Conservation (phyloP, 768 basidiomycete species). For the Rhodotorula kratochvilovae region DNA sequence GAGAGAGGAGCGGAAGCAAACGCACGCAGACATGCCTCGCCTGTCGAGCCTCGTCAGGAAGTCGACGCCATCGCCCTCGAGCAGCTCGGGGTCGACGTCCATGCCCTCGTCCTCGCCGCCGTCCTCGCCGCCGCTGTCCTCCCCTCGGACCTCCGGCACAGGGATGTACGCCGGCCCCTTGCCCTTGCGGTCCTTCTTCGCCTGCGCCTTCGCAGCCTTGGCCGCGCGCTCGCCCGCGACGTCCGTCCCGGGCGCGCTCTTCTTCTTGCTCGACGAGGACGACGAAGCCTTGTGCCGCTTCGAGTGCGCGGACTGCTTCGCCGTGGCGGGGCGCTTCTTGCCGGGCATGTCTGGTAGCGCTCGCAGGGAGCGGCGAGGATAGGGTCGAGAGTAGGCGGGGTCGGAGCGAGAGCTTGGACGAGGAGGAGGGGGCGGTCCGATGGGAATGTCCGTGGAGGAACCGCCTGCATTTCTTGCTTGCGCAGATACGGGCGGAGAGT, state of each 20-base stretch:
- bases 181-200: constrained; percentile 40
- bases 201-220: background rate
- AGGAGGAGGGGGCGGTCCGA: background rate
- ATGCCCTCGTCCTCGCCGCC: constrained; percentile 61
- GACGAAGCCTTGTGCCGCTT: constrained; percentile 30
- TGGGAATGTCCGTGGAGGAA: background rate
- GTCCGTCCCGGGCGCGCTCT: background rate
- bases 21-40: constrained; percentile 73
- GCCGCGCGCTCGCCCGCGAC: background rate
- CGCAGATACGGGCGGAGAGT: too few species aligned
- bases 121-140: background rate
- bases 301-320: constrained; percentile 15
- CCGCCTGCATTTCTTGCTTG: too few species aligned
- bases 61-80: constrained; percentile 43
- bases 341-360: constrained; percentile 6
- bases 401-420: background rate
- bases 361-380: background rate
- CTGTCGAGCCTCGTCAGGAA: constrained; percentile 72
- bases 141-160: background rate
- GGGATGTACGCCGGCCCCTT: constrained; percentile 33
- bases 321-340: constrained; percentile 24
- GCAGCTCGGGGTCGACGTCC: constrained; percentile 63
- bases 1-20: constrained; percentile 12
- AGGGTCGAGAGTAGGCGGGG: background rate
- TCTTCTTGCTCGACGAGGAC: background rate